A percentile compares a stretch with the other conserved stretches of the same genome.
These are phyloP conservation scores for Calonectria crousiana DNA, from an alignment of 2,329 filamentous ascomycete genomes.

Conservation along the genomic window DNA sequence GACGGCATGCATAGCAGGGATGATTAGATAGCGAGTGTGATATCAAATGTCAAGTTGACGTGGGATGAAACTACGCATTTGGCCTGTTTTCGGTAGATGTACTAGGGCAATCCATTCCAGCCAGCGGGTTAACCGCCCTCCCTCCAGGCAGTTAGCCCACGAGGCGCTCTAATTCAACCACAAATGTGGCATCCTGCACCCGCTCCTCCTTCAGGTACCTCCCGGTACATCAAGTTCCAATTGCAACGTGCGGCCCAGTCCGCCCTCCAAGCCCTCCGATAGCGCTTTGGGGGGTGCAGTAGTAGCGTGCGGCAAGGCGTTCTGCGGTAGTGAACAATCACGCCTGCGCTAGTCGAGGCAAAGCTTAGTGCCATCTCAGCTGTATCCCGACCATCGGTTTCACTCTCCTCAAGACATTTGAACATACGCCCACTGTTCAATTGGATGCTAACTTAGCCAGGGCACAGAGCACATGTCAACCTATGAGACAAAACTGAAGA, in stretches of 20 bases:
- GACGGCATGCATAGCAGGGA: conserved; percentile 25
- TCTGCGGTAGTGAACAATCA: neutral
- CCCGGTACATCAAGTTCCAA: neutral
- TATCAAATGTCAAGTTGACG: neutral
- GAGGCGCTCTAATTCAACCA: neutral
- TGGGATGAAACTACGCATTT: neutral
- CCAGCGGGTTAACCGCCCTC: neutral
- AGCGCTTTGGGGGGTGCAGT: neutral
- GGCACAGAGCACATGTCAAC: too few species aligned
- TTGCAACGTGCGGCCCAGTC: neutral
- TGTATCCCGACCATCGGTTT: neutral
- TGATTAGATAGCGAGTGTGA: neutral
- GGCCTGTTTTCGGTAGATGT: neutral
- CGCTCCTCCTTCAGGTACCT: neutral
- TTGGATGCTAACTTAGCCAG: neutral
- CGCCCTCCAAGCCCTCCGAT: neutral
- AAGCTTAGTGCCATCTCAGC: neutral
- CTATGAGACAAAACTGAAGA: neutral
- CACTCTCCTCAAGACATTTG: neutral
- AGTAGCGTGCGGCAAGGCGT: neutral
- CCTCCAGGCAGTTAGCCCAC: neutral
- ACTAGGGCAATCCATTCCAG: neutral
- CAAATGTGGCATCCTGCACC: neutral
- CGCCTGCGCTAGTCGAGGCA: neutral
- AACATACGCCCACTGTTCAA: neutral